Percentiles rank a stretch among this genome's conserved stretches.
These are phyloP conservation scores for Stemphylium vesicarium DNA, from an alignment of 2,329 filamentous ascomycete species.

Conservation along the genomic window DNA sequence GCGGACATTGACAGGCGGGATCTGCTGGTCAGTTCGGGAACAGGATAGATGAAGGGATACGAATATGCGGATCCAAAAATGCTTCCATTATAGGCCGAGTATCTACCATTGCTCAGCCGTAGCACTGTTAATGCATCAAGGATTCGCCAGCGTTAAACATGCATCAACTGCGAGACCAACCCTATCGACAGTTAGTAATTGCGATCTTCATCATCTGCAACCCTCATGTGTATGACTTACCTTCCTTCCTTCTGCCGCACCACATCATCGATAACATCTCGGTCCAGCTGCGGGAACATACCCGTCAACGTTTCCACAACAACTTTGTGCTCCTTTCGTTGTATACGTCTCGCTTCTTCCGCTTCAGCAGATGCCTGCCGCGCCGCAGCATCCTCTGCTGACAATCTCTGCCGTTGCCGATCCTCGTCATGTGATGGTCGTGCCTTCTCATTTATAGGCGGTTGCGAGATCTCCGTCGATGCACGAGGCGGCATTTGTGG, in stretches of 20 bases:
- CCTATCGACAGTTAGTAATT: constrained; percentile 3
- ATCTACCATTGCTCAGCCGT: neutral
- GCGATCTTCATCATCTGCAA: neutral
- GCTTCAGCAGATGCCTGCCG: constrained; percentile 88
- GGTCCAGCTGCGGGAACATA: constrained; percentile 96
- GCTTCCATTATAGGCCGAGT: neutral
- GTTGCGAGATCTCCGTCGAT: constrained; percentile 38
- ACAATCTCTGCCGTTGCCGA: constrained; percentile 52
- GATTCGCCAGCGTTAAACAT: constrained; percentile 23
- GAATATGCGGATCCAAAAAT: neutral
- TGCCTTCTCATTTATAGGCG: constrained; percentile 20
- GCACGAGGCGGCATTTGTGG: constrained; percentile 55
- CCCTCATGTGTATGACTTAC: constrained; percentile 60
- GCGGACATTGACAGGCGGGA: too few species aligned
- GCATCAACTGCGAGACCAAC: constrained; percentile 22
- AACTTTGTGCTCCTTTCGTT: constrained; percentile 83
- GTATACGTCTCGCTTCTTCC: constrained; percentile 83
- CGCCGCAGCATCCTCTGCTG: constrained; percentile 85
- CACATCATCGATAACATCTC: constrained; percentile 94
- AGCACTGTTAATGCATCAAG: constrained; percentile 8
- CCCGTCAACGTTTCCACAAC: constrained; percentile 92
- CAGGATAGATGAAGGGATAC: too few species aligned
- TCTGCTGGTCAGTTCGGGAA: too few species aligned
- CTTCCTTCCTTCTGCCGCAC: constrained; percentile 94
- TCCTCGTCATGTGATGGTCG: constrained; percentile 36